Evolutionary conservation across 345 rosid species (phyloP), one percentile per base, ranked within the genome.

Genomic region (Populus ilicifolia): DNA sequence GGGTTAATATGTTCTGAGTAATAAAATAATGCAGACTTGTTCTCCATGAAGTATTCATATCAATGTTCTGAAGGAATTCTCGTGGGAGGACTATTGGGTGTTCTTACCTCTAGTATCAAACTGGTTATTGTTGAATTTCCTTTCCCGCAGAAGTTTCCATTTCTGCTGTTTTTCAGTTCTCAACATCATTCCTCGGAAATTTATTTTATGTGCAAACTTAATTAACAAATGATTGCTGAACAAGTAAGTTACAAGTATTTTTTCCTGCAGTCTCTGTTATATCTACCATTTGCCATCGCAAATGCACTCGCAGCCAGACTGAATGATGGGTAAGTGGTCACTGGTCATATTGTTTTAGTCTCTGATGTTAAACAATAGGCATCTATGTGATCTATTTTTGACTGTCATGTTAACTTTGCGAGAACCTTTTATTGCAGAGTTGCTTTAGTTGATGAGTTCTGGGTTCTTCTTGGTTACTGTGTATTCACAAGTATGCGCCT

Each of bases 401-500:
- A 73, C 17, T 48, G 52, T 7, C 46, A 17, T 80, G 23, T 63
- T 70, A 70, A 74, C 46, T 73, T 79, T 70, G 6, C 75, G 62
- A 66, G 76, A 75, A 18, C 2, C 70, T 79, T 70, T 36, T 78
- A 69, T 81, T 82, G 71, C 95, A 94, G 99, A 75, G 89, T 87
- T 86, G 97, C 99, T 81, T 84, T 93, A 73, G 91, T 94, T 27
- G 94, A 96, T 79, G 98, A 96, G 79, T 63, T 89, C 14, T 92
- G 98, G 99, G 91, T 94, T 87, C 90, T 93, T 83, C 92, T 94
- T 82, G 99, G 97, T 63, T 94, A 86, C 87, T 94, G 97, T 77
- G 67, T 87, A 79, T 94, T 89, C 86, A 87, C 99, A 85, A 96
- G 99, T 88, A 79, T 23, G 82, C 3, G 23, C 29, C 30, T 8